Evolutionary conservation across 768 basidiomycete genomes (phyloP).

Genomic region (Sarcomyxa edulis): DNA sequence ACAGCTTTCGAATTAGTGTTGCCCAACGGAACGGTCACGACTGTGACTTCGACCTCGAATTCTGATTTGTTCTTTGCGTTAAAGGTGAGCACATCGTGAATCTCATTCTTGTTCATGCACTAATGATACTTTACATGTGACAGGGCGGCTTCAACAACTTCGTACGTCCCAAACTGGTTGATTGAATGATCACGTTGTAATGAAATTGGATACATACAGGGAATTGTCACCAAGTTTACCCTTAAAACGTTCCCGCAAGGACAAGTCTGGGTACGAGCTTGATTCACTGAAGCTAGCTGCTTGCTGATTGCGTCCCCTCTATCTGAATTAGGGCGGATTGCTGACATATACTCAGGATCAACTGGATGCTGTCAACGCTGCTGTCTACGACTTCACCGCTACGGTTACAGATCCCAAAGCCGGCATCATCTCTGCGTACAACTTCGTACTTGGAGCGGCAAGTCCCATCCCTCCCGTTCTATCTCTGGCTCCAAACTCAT

Average conservation of each 20-base stretch:
- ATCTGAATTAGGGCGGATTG: constrained; percentile 39
- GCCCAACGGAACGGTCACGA: constrained; percentile 41
- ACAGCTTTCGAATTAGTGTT: constrained; percentile 50
- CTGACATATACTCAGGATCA: constrained; percentile 23
- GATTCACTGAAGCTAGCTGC: neutral
- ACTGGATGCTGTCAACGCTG: constrained; percentile 22
- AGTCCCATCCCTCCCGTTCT: neutral
- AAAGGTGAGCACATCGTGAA: constrained; percentile 19
- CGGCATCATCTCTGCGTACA: constrained; percentile 39
- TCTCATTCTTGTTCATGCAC: neutral
- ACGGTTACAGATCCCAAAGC: constrained; percentile 48
- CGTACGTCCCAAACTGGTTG: constrained; percentile 11
- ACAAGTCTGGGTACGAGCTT: constrained; percentile 48
- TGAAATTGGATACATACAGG: constrained; percentile 22
- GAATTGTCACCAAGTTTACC: constrained; percentile 56
- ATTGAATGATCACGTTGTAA: neutral
- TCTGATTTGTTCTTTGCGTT: constrained; percentile 37
- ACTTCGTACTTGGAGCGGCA: constrained; percentile 20
- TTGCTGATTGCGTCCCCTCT: too few relatives aligned
- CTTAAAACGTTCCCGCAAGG: constrained; percentile 48
- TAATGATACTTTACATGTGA: neutral
- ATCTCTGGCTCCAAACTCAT: neutral
- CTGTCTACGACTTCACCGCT: constrained; percentile 33
- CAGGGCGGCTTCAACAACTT: constrained; percentile 65
- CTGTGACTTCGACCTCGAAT: constrained; percentile 27